Percentiles rank a stretch among this genome's conserved stretches.
Evolutionary conservation across 257 asterid species (phyloP).

Genomic region (Primulina huaijiensis): DNA sequence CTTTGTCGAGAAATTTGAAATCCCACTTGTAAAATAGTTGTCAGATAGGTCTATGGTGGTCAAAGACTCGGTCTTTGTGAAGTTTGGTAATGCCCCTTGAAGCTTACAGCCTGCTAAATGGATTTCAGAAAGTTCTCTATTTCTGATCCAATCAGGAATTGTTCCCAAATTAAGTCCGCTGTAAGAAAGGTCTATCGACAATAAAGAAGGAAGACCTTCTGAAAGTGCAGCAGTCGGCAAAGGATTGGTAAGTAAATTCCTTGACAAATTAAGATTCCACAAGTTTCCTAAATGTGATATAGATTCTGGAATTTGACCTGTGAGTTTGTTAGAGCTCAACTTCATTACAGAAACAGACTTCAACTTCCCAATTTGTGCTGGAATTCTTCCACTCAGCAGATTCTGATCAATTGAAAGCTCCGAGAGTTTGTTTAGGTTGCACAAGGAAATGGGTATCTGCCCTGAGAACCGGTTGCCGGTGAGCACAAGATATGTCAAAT

Average conservation of each 20-base stretch:
- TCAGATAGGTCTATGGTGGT: conserved; percentile 69
- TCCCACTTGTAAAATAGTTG: conserved; percentile 62
- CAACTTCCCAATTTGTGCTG: conserved; percentile 55
- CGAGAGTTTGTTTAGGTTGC: conserved; percentile 41
- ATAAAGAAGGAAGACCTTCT: conserved; percentile 54
- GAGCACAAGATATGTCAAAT: conserved; percentile 60
- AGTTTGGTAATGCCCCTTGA: conserved; percentile 62
- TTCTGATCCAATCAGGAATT: conserved; percentile 73
- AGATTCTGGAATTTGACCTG: conserved; percentile 75
- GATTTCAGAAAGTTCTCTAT: conserved; percentile 60
- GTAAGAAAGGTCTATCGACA: conserved; percentile 77
- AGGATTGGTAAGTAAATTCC: conserved; percentile 57
- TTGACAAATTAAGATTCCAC: conserved; percentile 80
- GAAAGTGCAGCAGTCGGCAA: conserved; percentile 56
- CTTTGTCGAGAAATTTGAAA: conserved; percentile 47
- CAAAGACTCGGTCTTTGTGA: conserved; percentile 65
- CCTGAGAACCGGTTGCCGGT: conserved; percentile 64
- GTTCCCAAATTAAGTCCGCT: conserved; percentile 53
- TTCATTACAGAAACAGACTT: conserved; percentile 59
- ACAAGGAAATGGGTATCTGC: conserved; percentile 55
- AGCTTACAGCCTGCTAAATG: conserved; percentile 76
- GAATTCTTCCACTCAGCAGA: conserved; percentile 60
- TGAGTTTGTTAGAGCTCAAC: conserved; percentile 59
- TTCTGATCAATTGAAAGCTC: conserved; percentile 75
- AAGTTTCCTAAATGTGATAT: conserved; percentile 50